These are phyloP conservation scores for Penicillium sp. DNA, from an alignment of 2,329 filamentous ascomycete species.

Conservation along the genomic window DNA sequence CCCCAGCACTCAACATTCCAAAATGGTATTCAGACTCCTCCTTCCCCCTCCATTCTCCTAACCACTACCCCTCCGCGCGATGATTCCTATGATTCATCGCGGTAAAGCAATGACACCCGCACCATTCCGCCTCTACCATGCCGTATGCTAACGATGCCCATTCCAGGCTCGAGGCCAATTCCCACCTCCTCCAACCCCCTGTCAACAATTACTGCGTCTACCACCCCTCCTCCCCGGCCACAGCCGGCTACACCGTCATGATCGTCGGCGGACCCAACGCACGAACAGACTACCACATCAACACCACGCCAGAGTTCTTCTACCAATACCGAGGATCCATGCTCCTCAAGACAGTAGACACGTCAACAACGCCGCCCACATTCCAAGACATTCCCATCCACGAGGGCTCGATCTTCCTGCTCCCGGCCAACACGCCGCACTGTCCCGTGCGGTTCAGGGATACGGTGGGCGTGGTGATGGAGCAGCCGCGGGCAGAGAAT, in stretches of 20 bases:
- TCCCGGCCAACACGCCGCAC: slow-evolving; percentile 93
- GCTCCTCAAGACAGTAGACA: slow-evolving; percentile 88
- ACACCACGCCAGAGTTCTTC: slow-evolving; percentile 95
- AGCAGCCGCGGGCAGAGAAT: slow-evolving; percentile 73
- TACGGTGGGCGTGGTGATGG: slow-evolving; percentile 91
- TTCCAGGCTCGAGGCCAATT: slow-evolving; percentile 82
- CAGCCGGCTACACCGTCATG: slow-evolving; percentile 88
- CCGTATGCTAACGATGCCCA: background rate
- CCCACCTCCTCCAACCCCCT: slow-evolving; percentile 87
- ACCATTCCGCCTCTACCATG: no score
- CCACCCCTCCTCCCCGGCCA: slow-evolving; percentile 65
- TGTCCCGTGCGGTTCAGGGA: slow-evolving; percentile 91
- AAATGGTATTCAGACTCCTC: slow-evolving; percentile 42
- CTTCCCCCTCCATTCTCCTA: background rate
- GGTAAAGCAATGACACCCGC: background rate
- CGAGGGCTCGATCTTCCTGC: slow-evolving; percentile 90
- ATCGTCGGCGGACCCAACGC: slow-evolving; percentile 96
- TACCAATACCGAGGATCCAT: slow-evolving; percentile 94
- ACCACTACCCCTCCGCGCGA: slow-evolving; percentile 19
- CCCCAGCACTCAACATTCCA: slow-evolving; percentile 48
- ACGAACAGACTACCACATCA: slow-evolving; percentile 98
- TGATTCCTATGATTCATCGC: slow-evolving; percentile 15
- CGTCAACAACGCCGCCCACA: slow-evolving; percentile 49
- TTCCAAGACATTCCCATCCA: slow-evolving; percentile 87
- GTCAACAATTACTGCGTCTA: slow-evolving; percentile 99